These are phyloP conservation scores for Pestalotiopsis sp. DNA, from an alignment of 2,329 filamentous ascomycete species.

Conservation along the genomic window DNA sequence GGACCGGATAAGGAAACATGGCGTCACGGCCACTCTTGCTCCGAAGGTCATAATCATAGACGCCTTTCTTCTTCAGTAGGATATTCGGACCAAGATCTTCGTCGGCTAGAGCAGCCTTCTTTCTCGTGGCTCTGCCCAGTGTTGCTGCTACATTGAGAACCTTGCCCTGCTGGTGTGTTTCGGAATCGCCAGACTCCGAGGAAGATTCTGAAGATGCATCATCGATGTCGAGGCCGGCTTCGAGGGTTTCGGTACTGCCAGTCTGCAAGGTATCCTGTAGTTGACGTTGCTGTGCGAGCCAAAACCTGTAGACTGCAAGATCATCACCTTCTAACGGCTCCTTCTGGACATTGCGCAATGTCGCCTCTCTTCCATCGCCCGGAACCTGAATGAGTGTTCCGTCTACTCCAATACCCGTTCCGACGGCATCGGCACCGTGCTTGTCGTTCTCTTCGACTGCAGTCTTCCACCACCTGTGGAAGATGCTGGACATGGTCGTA, in stretches of 20 bases:
- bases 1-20: constrained; percentile 84
- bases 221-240: constrained; percentile 70
- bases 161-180: constrained; percentile 87
- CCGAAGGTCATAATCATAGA: constrained; percentile 91
- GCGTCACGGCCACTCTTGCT: constrained; percentile 90
- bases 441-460: constrained; percentile 45
- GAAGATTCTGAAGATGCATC: constrained; percentile 87
- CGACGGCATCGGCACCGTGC: constrained; percentile 13
- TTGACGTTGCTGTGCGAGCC: constrained; percentile 84
- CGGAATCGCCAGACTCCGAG: constrained; percentile 83
- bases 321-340: constrained; percentile 74
- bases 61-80: constrained; percentile 80
- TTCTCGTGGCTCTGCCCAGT: constrained; percentile 78
- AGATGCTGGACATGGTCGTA: constrained; percentile 60
- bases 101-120: constrained; percentile 83
- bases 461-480: constrained; percentile 81
- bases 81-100: constrained; percentile 92
- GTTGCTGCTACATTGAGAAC: constrained; percentile 86
- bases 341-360: constrained; percentile 61
- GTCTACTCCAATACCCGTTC: constrained; percentile 12
- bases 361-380: constrained; percentile 61
- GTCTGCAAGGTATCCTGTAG: constrained; percentile 78
- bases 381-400: constrained; percentile 67
- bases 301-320: constrained; percentile 83
- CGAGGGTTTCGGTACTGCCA: constrained; percentile 66